A percentile compares a stretch with the other conserved stretches of the same genome.
These are phyloP conservation scores for Fusarium sp. DNA, from an alignment of 2,329 filamentous ascomycete genomes.

Conservation along the genomic window DNA sequence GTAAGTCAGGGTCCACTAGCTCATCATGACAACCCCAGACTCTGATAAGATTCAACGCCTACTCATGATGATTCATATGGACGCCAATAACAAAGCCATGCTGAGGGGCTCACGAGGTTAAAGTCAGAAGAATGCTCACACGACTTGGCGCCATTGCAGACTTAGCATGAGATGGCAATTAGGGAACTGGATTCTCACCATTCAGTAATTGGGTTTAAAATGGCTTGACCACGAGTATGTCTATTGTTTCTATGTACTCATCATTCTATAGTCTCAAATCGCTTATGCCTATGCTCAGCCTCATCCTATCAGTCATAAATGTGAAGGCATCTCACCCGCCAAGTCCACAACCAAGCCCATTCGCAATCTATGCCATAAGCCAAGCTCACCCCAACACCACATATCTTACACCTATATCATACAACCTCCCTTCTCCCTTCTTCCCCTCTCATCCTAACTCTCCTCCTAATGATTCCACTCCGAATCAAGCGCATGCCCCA, in stretches of 20 bases:
- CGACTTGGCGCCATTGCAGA: background rate
- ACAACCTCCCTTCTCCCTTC: background rate
- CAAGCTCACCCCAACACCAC: background rate
- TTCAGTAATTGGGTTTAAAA: too few species aligned
- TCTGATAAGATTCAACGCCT: background rate
- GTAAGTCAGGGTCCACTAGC: slow-evolving; percentile 6
- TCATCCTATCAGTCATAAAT: background rate
- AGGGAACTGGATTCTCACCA: background rate
- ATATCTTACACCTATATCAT: background rate
- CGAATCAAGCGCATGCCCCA: slow-evolving; percentile 44
- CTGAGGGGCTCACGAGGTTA: rapidly evolving
- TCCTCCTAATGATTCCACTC: slow-evolving; percentile 37
- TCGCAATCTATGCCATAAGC: slow-evolving; percentile 5
- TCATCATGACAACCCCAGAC: slow-evolving; percentile 5
- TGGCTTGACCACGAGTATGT: background rate
- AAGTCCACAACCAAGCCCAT: background rate
- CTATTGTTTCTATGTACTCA: background rate
- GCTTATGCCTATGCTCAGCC: background rate
- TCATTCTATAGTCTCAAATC: background rate
- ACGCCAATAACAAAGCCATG: rapidly evolving
- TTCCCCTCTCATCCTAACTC: too few species aligned
- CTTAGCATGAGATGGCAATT: background rate
- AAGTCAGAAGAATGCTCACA: background rate
- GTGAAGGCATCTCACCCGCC: background rate
- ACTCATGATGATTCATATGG: background rate